Evolutionary conservation across 2,329 filamentous ascomycete genomes (phyloP).

Genomic region (Neonectria punicea): DNA sequence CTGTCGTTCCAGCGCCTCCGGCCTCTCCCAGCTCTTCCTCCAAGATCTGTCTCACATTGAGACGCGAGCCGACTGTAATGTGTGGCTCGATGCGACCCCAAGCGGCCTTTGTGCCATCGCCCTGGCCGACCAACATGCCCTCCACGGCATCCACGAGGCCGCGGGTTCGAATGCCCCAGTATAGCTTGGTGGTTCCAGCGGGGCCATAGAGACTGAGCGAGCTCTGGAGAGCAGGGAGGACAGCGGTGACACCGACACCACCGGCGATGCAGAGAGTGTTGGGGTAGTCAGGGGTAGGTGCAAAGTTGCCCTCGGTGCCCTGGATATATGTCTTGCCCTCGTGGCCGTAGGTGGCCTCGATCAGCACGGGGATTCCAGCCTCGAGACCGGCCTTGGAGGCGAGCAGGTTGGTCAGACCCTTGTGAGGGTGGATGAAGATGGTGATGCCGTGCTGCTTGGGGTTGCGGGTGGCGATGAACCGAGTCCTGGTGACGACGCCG

Average conservation of each 20-base stretch:
- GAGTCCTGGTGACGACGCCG: slow-evolving; percentile 12
- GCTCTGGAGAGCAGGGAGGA: slow-evolving; percentile 40
- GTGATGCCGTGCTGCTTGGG: slow-evolving; percentile 37
- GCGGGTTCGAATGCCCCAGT: slow-evolving; percentile 42
- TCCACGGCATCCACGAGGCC: slow-evolving; percentile 42
- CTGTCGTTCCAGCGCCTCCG: slow-evolving; percentile 38
- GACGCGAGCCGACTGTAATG: slow-evolving; percentile 43
- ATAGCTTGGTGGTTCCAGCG: slow-evolving; percentile 43
- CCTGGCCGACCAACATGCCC: slow-evolving; percentile 33
- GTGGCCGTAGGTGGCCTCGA: slow-evolving; percentile 45
- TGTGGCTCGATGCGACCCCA: slow-evolving; percentile 45
- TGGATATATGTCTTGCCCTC: slow-evolving; percentile 35
- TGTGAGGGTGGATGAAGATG: slow-evolving; percentile 40
- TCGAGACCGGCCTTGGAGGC: slow-evolving; percentile 26
- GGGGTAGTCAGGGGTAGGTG: slow-evolving; percentile 37
- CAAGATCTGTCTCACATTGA: slow-evolving; percentile 42
- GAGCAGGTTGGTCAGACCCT: slow-evolving; percentile 40
- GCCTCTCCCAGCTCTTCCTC: slow-evolving; percentile 36
- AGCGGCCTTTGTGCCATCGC: slow-evolving; percentile 7
- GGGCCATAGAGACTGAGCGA: slow-evolving; percentile 34
- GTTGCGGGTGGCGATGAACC: slow-evolving; percentile 7
- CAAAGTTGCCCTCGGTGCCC: slow-evolving; percentile 29
- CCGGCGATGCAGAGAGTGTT: slow-evolving; percentile 45
- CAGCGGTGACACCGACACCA: slow-evolving; percentile 46
- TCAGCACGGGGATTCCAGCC: slow-evolving; percentile 39